Evolutionary conservation across 169 alveolate species (phyloP).

Genomic region (Eimeria tenella): DNA sequence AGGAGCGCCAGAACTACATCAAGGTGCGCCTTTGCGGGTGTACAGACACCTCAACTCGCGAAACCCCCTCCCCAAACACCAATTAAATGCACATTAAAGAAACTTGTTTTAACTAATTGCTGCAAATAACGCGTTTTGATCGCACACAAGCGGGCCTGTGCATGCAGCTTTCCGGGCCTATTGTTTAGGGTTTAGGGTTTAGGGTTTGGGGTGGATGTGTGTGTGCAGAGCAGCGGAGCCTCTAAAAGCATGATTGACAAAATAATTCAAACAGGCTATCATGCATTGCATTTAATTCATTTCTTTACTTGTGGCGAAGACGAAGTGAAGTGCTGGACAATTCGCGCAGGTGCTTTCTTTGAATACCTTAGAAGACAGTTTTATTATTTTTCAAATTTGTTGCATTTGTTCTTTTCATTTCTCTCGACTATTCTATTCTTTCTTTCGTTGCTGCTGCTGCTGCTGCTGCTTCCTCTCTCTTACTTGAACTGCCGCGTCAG

Average conservation of each 20-base stretch:
- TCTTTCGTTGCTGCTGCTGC: background rate
- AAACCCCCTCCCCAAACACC: background rate
- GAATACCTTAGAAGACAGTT: background rate
- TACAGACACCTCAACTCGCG: background rate
- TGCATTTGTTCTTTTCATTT: background rate
- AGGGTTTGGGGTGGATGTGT: background rate
- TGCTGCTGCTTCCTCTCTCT: too few relatives aligned
- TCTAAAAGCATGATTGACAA: constrained; percentile 94
- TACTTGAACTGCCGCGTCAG: too few relatives aligned
- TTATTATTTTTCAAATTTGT: background rate
- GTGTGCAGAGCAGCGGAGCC: constrained; percentile 84
- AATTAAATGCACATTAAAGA: too few relatives aligned
- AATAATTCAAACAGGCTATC: constrained; percentile 97
- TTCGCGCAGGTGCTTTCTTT: constrained; percentile 70
- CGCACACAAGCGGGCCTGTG: too few relatives aligned
- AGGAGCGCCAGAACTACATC: constrained; percentile 88
- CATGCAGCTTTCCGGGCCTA: too few relatives aligned
- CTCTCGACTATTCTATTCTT: too few relatives aligned
- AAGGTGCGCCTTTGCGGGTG: constrained; percentile 64
- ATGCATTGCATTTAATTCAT: constrained; percentile 95
- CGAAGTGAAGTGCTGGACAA: constrained; percentile 99
- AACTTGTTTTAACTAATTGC: background rate
- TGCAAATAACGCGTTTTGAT: too few relatives aligned
- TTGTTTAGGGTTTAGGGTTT: too few relatives aligned
- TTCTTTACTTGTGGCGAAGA: constrained; percentile 99